phyloP scores from a whole-genome alignment of 176 grass and related monocot species.

The Coix lacrymajobi region DNA sequence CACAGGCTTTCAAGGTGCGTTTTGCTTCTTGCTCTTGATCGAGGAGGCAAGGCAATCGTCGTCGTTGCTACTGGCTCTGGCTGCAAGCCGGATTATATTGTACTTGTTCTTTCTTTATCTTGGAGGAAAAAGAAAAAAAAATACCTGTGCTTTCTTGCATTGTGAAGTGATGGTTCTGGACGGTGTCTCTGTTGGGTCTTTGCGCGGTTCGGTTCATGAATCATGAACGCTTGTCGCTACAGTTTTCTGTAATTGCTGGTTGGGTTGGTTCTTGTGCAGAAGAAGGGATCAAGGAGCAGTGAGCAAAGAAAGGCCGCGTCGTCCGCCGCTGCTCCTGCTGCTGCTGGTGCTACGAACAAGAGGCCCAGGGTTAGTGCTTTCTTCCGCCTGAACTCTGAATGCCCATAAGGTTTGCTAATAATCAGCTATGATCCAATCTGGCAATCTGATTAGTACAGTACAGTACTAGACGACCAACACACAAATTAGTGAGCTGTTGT shows the following conservation, averaged over 20 bases:
- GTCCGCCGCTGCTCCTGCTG: not conserved
- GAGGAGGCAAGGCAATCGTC: not conserved
- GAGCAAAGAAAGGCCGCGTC: slow-evolving; percentile 20
- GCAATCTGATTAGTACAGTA: slow-evolving; percentile 8
- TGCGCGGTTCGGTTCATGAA: too few relatives aligned
- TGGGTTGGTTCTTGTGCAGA: slow-evolving; percentile 32
- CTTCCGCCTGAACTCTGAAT: not conserved
- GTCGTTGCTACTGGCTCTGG: not conserved
- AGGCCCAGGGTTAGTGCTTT: slow-evolving; percentile 39
- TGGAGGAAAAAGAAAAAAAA: too few relatives aligned
- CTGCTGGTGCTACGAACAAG: slow-evolving; percentile 13
- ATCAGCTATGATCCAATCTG: not conserved
- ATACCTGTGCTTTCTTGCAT: not conserved
- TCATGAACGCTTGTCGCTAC: not conserved
- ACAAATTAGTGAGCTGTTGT: not conserved
- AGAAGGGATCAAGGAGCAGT: slow-evolving; percentile 28
- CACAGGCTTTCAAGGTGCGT: slow-evolving; percentile 34
- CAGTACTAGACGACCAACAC: too few relatives aligned
- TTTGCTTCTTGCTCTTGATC: not conserved
- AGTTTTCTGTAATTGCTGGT: not conserved
- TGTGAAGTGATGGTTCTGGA: not conserved
- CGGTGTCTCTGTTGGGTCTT: not conserved
- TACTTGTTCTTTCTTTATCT: not conserved
- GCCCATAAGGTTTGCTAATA: not conserved
- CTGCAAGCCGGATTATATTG: not conserved